Base-by-base conservation (phyloP, 371 early-diverging fungal species). In the Mucor indicus region DNA sequence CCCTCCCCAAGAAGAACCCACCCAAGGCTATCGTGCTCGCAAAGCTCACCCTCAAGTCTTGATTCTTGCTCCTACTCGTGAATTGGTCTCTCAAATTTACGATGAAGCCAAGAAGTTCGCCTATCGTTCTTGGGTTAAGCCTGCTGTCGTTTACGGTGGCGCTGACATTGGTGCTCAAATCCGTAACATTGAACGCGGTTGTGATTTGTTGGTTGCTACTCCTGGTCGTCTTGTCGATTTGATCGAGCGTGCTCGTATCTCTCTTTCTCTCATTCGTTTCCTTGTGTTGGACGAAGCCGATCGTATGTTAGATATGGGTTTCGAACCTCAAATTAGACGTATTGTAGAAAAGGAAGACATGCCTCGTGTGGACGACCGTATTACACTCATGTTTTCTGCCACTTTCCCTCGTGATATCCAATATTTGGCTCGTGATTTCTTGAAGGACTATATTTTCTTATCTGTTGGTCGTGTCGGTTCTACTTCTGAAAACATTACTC, bases 221-320 rank as follows among this genome's bases (percentile, higher is more conserved):
- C 98, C 99, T 10, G 99, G 99, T 22, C 90, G 98, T 50, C 82
- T 99, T 31, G 90, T 93, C 17, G 98, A 98, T 62, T 67, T 98
- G 56, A 76, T 99, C 23, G 95, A 95, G 66, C 89, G 96, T 39
- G 87, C 87, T 12, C 81, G 85, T 46, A 72, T 97, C 41, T 89
- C 90, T 30, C 78, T 96, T 22, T 61, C 73, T 23, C 75, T 79
- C 44, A 76, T 94, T 55, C 73, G 79, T 38, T 95, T 89, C 60
- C 72, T 99, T 17, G 93, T 99, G 9, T 74, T 99, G 16, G 99
- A 99, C 68, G 99, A 99, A 72, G 99, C 99, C 22, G 99, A 99
- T 75, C 89, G 98, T 53, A 94, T 98, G 92, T 81, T 96, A 31
- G 99, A 99, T 64, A 98, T 96, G 96, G 99, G 99, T 49, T 98